Percentiles rank a stretch among this genome's conserved stretches.
Conservation (phyloP, 1,284 basidiomycete genomes). For the Athelia psychrophila region DNA sequence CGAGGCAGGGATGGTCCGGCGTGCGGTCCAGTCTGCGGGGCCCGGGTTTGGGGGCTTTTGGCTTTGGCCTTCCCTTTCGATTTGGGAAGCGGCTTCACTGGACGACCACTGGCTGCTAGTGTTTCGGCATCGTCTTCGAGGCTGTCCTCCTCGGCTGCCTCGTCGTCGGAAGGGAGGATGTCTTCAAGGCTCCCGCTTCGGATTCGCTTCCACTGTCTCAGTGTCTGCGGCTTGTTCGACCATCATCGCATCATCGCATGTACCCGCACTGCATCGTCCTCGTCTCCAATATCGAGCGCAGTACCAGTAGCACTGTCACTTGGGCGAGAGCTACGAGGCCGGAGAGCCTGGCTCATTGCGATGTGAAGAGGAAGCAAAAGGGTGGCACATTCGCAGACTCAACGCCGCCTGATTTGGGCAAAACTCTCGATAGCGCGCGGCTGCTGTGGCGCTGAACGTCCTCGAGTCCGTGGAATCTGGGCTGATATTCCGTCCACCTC, state of each 20-base stretch:
- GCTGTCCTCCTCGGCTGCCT: constrained; percentile 15
- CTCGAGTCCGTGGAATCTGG: too few species aligned
- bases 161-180: constrained; percentile 21
- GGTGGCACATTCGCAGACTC: too few species aligned
- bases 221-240: constrained; percentile 23
- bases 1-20: constrained; percentile 22
- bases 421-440: too few species aligned
- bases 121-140: constrained; percentile 15
- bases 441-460: too few species aligned
- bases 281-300: constrained; percentile 12
- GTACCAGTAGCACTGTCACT: constrained; percentile 34
- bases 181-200: constrained; percentile 26
- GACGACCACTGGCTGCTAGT: constrained; percentile 11
- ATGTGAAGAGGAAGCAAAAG: too few species aligned
- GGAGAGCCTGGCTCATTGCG: constrained; percentile 34
- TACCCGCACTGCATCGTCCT: constrained; percentile 22
- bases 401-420: too few species aligned
- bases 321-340: constrained; percentile 28
- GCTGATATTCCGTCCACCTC: too few species aligned
- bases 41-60: constrained; percentile 13
- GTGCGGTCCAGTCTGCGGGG: constrained; percentile 15
- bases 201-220: constrained; percentile 48
- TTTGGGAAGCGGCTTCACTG: not conserved
- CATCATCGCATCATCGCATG: constrained; percentile 2
- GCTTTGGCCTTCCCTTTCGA: constrained; percentile 8